phyloP scores from a whole-genome alignment of 2,329 filamentous ascomycete genomes.

The Ascochyta koolunga region DNA sequence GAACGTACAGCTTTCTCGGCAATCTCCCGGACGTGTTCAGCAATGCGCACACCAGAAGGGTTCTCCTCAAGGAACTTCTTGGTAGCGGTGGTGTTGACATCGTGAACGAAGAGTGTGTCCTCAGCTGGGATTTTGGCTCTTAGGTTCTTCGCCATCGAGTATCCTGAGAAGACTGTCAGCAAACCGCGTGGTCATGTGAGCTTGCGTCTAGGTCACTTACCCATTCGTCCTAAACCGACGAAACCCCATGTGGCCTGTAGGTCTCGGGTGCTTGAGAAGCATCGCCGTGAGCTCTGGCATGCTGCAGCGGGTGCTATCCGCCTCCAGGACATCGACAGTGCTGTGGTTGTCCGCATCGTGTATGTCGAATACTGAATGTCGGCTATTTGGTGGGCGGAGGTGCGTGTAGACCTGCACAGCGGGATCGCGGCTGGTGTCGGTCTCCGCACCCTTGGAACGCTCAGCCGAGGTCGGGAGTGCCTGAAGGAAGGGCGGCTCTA shows the following conservation, averaged over 20 bases:
- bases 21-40: constrained; percentile 64
- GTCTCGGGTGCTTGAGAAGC: constrained; percentile 52
- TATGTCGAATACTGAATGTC: constrained; percentile 17
- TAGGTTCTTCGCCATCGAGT: constrained; percentile 75
- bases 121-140: constrained; percentile 67
- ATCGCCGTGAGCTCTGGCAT: constrained; percentile 41
- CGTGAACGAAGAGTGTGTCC: constrained; percentile 69
- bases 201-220: constrained; percentile 38
- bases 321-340: constrained; percentile 36
- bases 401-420: constrained; percentile 25
- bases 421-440: constrained; percentile 37
- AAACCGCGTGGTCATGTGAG: constrained; percentile 28
- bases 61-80: constrained; percentile 64
- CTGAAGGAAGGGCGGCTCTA: constrained; percentile 9
- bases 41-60: constrained; percentile 61
- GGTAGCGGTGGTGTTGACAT: constrained; percentile 65
- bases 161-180: constrained; percentile 56
- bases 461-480: constrained; percentile 43
- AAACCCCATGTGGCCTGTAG: constrained; percentile 57
- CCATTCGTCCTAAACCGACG: constrained; percentile 59
- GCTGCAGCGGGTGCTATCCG: constrained; percentile 23
- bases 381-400: constrained; percentile 19
- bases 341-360: constrained; percentile 40
- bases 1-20: constrained; percentile 69
- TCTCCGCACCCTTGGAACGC: constrained; percentile 37